Conservation (phyloP, 192 early-diverging fungal species). For the Backusella westeae region DNA sequence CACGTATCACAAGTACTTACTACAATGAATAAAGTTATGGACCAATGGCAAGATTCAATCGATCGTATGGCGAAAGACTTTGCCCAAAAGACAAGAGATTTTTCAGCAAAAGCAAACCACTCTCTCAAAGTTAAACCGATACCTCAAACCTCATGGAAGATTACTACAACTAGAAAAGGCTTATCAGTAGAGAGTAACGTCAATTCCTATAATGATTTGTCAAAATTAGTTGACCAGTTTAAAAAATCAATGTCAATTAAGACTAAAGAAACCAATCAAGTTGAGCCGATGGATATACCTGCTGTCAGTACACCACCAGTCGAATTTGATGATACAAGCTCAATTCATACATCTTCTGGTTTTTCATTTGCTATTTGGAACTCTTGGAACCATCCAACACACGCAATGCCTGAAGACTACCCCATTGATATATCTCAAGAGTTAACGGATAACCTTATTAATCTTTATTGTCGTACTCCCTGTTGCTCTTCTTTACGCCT, state of each 20-base stretch:
- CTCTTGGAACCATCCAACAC: conserved; percentile 28
- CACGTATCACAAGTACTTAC: conserved; percentile 34
- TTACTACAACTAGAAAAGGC: conserved; percentile 28
- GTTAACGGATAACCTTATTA: conserved; percentile 30
- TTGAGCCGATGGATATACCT: not conserved
- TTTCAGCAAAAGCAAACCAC: conserved; percentile 24
- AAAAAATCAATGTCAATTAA: conserved; percentile 29
- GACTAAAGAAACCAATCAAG: not conserved
- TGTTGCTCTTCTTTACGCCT: conserved; percentile 33
- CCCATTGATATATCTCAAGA: conserved; percentile 38
- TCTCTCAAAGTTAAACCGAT: conserved; percentile 26
- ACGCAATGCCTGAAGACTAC: conserved; percentile 31
- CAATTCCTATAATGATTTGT: conserved; percentile 36
- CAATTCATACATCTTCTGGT: conserved; percentile 19
- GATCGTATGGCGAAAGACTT: conserved; percentile 35
- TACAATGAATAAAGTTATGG: conserved; percentile 40
- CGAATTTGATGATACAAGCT: conserved; percentile 24
- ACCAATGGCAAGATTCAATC: conserved; percentile 38
- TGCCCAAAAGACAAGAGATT: conserved; percentile 32
- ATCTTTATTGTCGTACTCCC: conserved; percentile 32
- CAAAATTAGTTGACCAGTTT: conserved; percentile 37
- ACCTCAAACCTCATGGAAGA: conserved; percentile 35
- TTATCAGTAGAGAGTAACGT: conserved; percentile 36
- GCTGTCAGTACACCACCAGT: not conserved
- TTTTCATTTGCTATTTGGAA: conserved; percentile 31